phyloP scores from a whole-genome alignment of 257 asterid species.

The Salvia hispanica region DNA sequence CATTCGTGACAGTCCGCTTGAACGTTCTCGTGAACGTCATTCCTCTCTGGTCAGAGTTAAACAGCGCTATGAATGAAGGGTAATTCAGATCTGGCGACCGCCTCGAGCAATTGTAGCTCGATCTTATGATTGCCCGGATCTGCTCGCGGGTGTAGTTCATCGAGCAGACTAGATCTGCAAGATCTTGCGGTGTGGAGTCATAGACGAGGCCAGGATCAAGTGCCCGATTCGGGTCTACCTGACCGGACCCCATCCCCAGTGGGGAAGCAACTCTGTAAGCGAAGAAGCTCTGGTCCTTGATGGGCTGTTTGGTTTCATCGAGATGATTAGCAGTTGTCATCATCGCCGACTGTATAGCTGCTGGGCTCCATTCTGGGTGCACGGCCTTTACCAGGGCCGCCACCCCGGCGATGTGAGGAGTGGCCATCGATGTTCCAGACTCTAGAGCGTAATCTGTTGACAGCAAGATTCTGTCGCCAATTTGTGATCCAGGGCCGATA shows the following conservation, averaged over 20 bases:
- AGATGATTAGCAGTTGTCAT: conserved; percentile 54
- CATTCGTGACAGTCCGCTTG: conserved; percentile 45
- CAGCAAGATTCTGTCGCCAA: conserved; percentile 29
- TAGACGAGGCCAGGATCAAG: conserved; percentile 53
- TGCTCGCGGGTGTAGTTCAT: conserved; percentile 43
- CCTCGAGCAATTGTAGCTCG: conserved; percentile 44
- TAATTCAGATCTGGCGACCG: conserved; percentile 47
- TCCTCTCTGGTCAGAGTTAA: conserved; percentile 24
- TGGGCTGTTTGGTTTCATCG: conserved; percentile 41
- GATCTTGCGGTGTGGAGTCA: conserved; percentile 40
- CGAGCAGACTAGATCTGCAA: conserved; percentile 43
- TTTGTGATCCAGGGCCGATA: background rate
- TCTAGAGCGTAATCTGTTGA: conserved; percentile 33
- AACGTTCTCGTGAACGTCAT: conserved; percentile 31
- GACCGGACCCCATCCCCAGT: conserved; percentile 47
- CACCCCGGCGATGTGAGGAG: conserved; percentile 47
- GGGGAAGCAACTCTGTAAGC: conserved; percentile 25
- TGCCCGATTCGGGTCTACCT: conserved; percentile 48
- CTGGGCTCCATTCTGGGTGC: conserved; percentile 52
- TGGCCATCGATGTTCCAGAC: conserved; percentile 51
- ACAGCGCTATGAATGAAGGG: conserved; percentile 45
- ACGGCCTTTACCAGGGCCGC: conserved; percentile 48
- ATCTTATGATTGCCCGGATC: conserved; percentile 35
- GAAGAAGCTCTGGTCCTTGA: conserved; percentile 31
- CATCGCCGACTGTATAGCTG: conserved; percentile 55